Conservation (phyloP, 1,284 basidiomycete genomes). For the Malassezia obtusa region DNA sequence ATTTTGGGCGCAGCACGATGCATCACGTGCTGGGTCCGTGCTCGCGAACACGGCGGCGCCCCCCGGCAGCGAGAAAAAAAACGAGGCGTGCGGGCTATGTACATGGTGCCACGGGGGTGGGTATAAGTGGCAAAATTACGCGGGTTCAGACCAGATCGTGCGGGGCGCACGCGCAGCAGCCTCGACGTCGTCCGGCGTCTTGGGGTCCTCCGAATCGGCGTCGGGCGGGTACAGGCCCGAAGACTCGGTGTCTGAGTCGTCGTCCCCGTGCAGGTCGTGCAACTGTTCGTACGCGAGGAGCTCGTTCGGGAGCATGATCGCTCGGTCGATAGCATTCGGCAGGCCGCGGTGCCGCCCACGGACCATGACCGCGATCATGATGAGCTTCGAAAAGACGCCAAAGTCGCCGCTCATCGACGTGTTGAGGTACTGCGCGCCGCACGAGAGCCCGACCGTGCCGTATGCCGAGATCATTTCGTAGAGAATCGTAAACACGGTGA, state of each 20-base stretch:
- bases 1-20: too few species aligned
- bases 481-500: conserved; percentile 53
- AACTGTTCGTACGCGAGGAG: not conserved
- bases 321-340: conserved; percentile 68
- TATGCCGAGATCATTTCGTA: conserved; percentile 76
- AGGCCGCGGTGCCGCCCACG: conserved; percentile 81
- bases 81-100: too few species aligned
- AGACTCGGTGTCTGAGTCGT: not conserved
- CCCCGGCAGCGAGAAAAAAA: too few species aligned
- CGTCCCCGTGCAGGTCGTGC: not conserved
- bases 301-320: conserved; percentile 50
- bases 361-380: conserved; percentile 71
- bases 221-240: not conserved
- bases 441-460: conserved; percentile 52
- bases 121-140: too few species aligned
- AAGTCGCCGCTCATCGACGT: conserved; percentile 68
- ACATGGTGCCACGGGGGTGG: too few species aligned
- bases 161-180: too few species aligned
- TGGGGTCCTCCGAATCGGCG: too few species aligned
- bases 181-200: too few species aligned
- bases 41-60: too few species aligned
- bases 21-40: too few species aligned
- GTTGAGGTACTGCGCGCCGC: conserved; percentile 62
- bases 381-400: conserved; percentile 70
- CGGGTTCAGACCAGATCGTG: too few species aligned